Evolutionary conservation across 2,329 filamentous ascomycete species (phyloP).

Genomic region (Knufia fluminis): DNA sequence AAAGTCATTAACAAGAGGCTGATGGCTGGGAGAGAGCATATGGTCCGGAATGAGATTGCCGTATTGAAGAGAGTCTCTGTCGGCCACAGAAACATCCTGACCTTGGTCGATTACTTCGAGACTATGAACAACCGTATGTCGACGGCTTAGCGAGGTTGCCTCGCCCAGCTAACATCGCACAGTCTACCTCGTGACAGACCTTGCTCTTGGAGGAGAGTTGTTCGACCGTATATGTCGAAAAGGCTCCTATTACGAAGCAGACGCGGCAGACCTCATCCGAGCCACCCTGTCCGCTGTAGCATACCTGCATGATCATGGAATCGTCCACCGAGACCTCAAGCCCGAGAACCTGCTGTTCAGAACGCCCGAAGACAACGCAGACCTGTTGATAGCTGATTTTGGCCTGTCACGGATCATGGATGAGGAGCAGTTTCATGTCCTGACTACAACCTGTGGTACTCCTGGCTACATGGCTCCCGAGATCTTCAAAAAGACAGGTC

Average conservation of each 20-base stretch:
- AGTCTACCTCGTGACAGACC: conserved; percentile 94
- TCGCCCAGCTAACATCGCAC: conserved; percentile 17
- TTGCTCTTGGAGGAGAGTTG: conserved; percentile 89
- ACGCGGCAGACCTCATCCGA: conserved; percentile 89
- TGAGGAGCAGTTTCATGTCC: conserved; percentile 93
- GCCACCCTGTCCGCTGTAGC: conserved; percentile 94
- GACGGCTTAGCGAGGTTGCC: background rate
- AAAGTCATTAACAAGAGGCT: conserved; percentile 99
- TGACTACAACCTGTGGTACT: conserved; percentile 95
- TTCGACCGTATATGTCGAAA: conserved; percentile 99
- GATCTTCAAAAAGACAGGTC: conserved; percentile 97
- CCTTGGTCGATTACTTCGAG: conserved; percentile 97
- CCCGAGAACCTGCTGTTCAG: conserved; percentile 95
- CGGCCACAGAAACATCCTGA: conserved; percentile 97
- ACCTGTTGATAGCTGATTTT: conserved; percentile 94
- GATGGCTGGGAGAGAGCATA: conserved; percentile 95
- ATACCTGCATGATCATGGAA: conserved; percentile 96
- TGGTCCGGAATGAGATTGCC: conserved; percentile 98
- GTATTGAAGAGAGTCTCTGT: conserved; percentile 97
- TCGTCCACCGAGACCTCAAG: conserved; percentile 95
- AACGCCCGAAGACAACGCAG: conserved; percentile 94
- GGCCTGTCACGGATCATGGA: conserved; percentile 96
- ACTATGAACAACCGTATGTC: conserved; percentile 87
- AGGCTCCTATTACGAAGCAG: conserved; percentile 95
- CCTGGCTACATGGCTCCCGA: conserved; percentile 99